These are phyloP conservation scores for Combretum micranthum DNA, from an alignment of 345 rosid species.

Conservation along the genomic window DNA sequence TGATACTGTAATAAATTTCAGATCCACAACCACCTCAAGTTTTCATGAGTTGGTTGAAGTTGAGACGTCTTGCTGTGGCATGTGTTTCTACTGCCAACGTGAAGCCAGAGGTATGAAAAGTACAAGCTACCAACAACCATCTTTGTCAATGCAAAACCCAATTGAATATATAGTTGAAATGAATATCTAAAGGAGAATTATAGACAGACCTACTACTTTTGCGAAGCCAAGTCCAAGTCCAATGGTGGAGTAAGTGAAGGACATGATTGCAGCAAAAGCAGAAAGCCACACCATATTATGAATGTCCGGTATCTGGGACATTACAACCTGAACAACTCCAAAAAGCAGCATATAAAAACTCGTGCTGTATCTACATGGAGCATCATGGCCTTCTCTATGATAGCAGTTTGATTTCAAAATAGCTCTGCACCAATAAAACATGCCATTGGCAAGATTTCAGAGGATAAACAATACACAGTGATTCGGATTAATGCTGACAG, in stretches of 20 bases:
- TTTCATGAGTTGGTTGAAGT: no score
- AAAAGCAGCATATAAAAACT: conserved; percentile 38
- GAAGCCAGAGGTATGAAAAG: no score
- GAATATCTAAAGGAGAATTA: not conserved
- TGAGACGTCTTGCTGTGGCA: no score
- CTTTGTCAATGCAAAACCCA: no score
- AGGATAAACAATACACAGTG: not conserved
- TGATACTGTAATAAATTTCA: no score
- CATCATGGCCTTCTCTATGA: conserved; percentile 40
- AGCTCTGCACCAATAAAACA: conserved; percentile 27
- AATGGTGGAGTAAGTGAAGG: conserved; percentile 42
- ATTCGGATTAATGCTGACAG: not conserved
- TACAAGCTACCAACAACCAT: no score
- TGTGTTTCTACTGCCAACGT: no score
- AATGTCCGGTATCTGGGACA: conserved; percentile 56
- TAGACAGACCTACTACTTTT: conserved; percentile 29
- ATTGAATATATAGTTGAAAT: not conserved
- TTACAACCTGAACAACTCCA: conserved; percentile 38
- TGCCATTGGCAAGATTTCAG: not conserved
- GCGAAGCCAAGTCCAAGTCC: conserved; percentile 50
- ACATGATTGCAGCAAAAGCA: conserved; percentile 45
- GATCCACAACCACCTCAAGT: no score
- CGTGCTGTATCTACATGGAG: conserved; percentile 25
- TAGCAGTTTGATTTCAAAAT: conserved; percentile 23
- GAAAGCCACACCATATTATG: conserved; percentile 52